Percentiles rank a stretch among this genome's conserved stretches.
Conservation (phyloP, 2,329 filamentous ascomycete species). For the Fusarium guadeloupense region DNA sequence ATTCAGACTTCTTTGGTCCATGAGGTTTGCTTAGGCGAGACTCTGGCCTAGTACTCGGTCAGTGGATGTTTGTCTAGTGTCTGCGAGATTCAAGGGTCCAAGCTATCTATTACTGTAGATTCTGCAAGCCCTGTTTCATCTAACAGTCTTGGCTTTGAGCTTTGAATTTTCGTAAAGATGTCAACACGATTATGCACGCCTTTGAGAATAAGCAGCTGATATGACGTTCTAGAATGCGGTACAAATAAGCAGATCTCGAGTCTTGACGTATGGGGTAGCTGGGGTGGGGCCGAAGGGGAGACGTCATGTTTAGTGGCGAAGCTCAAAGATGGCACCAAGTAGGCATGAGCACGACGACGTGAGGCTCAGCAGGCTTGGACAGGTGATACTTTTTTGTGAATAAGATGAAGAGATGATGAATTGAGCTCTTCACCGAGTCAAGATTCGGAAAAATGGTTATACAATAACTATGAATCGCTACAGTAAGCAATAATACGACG, state of each 20-base stretch:
- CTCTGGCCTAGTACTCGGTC: not conserved
- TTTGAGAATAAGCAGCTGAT: not conserved
- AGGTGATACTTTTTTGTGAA: slow-evolving; percentile 7
- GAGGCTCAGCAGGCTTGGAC: slow-evolving; percentile 29
- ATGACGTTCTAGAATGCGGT: slow-evolving; percentile 15
- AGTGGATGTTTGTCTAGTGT: too few relatives aligned
- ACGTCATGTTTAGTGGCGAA: slow-evolving; percentile 30
- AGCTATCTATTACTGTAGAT: not conserved
- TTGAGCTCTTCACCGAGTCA: not conserved
- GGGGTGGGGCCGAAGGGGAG: slow-evolving; percentile 1
- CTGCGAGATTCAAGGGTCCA: not conserved
- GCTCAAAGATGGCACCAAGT: slow-evolving; percentile 1
- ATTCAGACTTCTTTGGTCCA: too few relatives aligned
- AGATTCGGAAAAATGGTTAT: not conserved
- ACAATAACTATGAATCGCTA: not conserved
- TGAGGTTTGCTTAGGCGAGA: too few relatives aligned
- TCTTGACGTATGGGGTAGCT: not conserved
- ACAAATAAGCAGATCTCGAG: slow-evolving; percentile 2
- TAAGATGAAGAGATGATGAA: not conserved
- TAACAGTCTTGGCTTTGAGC: not conserved
- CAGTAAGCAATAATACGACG: not conserved
- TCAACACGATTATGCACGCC: not conserved
- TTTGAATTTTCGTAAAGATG: not conserved
- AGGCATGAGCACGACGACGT: slow-evolving; percentile 13
- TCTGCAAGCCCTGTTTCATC: not conserved